Conservation (phyloP, 1,139 yeast species). For the Starmera stellimalicola region DNA sequence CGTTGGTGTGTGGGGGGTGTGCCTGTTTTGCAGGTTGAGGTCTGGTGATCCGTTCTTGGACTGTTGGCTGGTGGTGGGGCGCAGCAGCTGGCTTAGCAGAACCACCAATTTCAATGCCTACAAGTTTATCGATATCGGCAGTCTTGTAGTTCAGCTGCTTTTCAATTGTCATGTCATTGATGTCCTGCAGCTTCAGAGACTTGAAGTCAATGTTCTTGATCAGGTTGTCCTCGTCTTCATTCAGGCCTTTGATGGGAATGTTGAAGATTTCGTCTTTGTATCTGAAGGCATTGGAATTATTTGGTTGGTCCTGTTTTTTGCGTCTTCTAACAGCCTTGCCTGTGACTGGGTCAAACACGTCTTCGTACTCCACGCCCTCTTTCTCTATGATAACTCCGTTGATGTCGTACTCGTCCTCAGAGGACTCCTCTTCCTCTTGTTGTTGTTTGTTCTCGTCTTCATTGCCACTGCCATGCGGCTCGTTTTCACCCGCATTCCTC, state of each 20-base stretch:
- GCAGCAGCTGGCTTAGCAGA: too few species aligned
- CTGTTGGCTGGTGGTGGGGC: too few species aligned
- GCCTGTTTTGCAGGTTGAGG: too few species aligned
- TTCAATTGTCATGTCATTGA: neutral
- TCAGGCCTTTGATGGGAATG: slow-evolving; percentile 6
- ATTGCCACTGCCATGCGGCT: slow-evolving; percentile 4
- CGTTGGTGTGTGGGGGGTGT: too few species aligned
- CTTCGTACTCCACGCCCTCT: slow-evolving; percentile 3
- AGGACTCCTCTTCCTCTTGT: neutral
- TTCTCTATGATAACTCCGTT: slow-evolving; percentile 1
- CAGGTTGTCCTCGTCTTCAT: slow-evolving; percentile 5
- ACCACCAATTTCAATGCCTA: too few species aligned
- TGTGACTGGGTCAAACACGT: slow-evolving; percentile 1
- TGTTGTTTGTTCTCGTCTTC: neutral
- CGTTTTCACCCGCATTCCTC: neutral
- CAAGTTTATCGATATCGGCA: slow-evolving; percentile 5
- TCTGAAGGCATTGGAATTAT: slow-evolving; percentile 12
- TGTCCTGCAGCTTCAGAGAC: slow-evolving; percentile 4
- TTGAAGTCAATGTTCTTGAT: slow-evolving; percentile 12
- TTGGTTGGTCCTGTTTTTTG: slow-evolving; percentile 1
- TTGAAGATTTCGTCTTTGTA: slow-evolving; percentile 11
- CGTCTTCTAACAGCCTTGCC: slow-evolving; percentile 2
- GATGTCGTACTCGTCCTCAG: slow-evolving; percentile 1
- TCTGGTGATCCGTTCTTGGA: too few species aligned
- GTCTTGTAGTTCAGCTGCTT: slow-evolving; percentile 1